Evolutionary conservation across 2,329 filamentous ascomycete genomes (phyloP), one percentile per base, ranked within the genome.

Genomic region (Diaporthe sp.): DNA sequence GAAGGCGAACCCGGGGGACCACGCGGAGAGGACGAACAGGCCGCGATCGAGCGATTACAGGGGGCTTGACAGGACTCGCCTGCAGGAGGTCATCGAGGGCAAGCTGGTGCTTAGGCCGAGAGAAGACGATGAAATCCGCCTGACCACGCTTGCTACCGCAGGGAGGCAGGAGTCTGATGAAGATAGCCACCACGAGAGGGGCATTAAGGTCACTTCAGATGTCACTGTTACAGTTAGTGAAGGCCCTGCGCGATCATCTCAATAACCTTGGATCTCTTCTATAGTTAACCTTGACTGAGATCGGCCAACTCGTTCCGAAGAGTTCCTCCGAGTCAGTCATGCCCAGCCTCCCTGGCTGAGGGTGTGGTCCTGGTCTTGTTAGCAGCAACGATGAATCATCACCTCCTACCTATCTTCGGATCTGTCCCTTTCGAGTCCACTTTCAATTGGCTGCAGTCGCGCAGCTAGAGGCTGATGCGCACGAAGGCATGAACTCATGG

Each of bases 381-480:
- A 68, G 64, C 47, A 68, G 1, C 33, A 52, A 68, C 64, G 64
- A 68, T 68, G 64, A 68, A 68, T 68, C 64, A 68, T 68, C 64
- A 54, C 47, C n/a, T 52, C 45, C 15, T 22, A 28, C n/a, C 64
- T 54, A 54, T 40, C 64, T 40, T 22, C 25, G 1, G 1, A 38
- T 10, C 33, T 19, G 13, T 40, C 33, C 64, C 17, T 2, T 33
- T 12, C 12, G 9, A 52, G 33, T 8, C 13, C n/a, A 28, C 15
- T 25, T 12, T 33, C 12, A 17, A 68, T 54, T 68, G 47, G 64
- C 64, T 54, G 47, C 30, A 54, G 30, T 7, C 47, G 28, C 28
- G 64, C 64, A 40, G 33, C 47, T 17, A n/a, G 8, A 22, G 6
- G 33, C 64, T 68, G 64, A 68, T 68, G 22, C 47, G 13, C 30